phyloP scores from a whole-genome alignment of 202 grass and related monocot species.

The Zizania palustris region DNA sequence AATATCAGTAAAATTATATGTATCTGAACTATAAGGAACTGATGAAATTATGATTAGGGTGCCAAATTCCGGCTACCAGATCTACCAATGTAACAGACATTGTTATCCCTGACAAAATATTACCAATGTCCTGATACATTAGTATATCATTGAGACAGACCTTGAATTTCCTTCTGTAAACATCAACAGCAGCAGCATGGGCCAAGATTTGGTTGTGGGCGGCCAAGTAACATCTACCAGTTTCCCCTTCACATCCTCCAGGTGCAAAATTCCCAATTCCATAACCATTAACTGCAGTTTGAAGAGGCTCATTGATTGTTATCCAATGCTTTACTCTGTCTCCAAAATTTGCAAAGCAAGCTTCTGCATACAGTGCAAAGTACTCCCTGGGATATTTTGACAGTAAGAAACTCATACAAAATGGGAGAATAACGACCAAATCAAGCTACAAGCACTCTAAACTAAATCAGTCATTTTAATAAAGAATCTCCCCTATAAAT shows the following conservation, averaged over 20 bases:
- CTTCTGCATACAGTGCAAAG: slow-evolving; percentile 96
- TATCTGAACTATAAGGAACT: slow-evolving; percentile 18
- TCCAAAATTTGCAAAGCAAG: slow-evolving; percentile 95
- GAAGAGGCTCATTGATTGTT: slow-evolving; percentile 97
- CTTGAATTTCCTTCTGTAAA: slow-evolving; percentile 93
- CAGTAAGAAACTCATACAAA: slow-evolving; percentile 45
- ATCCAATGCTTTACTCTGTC: slow-evolving; percentile 98
- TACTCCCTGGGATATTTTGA: slow-evolving; percentile 71
- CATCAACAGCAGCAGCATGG: slow-evolving; percentile 83
- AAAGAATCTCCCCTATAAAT: slow-evolving; percentile 11
- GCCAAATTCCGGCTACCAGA: not conserved
- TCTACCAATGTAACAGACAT: not conserved
- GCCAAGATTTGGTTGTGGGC: slow-evolving; percentile 93
- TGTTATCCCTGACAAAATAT: not conserved
- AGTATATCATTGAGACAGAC: slow-evolving; percentile 25
- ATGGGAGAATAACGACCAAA: slow-evolving; percentile 39
- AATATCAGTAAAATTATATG: slow-evolving; percentile 36
- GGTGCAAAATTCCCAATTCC: slow-evolving; percentile 86
- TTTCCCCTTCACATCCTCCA: slow-evolving; percentile 60
- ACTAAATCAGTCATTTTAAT: slow-evolving; percentile 4
- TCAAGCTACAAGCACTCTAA: not conserved
- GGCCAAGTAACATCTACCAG: slow-evolving; percentile 64
- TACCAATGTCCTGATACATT: not conserved
- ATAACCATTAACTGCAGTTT: slow-evolving; percentile 94
- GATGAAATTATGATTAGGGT: not conserved